Evolutionary conservation across 176 grass and related monocot genomes (phyloP).

Genomic region (Eleusine indica): DNA sequence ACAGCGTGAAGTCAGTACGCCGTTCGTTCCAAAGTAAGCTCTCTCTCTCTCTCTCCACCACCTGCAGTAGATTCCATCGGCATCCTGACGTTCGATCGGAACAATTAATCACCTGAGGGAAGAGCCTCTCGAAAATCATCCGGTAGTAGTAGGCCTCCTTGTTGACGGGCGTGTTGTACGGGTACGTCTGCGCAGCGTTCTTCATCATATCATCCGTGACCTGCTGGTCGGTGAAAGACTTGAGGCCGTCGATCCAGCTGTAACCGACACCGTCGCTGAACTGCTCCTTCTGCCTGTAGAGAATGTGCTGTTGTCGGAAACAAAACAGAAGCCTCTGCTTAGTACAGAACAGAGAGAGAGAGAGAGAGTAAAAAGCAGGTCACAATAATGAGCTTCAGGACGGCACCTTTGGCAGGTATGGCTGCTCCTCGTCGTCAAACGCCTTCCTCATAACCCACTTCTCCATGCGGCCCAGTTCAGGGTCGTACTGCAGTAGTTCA

Average conservation of each 20-base stretch:
- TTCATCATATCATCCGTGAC: conserved; percentile 83
- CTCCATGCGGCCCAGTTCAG: conserved; percentile 68
- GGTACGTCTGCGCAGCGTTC: conserved; percentile 59
- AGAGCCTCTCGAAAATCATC: conserved; percentile 97
- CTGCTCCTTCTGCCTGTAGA: conserved; percentile 98
- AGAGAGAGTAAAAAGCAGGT: neutral
- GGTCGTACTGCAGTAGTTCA: conserved; percentile 57
- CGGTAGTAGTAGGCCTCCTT: conserved; percentile 98
- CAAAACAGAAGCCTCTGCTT: neutral
- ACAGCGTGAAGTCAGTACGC: conserved; percentile 22
- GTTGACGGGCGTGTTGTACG: conserved; percentile 83
- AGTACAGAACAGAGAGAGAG: neutral
- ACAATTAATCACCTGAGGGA: conserved; percentile 68
- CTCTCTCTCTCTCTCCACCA: neutral
- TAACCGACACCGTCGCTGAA: conserved; percentile 98
- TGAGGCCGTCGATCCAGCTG: conserved; percentile 97
- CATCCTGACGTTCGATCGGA: neutral
- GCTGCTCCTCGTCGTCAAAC: conserved; percentile 85
- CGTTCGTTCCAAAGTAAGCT: neutral
- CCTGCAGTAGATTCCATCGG: neutral
- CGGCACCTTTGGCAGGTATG: conserved; percentile 85
- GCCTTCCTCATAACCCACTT: conserved; percentile 96
- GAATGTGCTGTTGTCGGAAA: conserved; percentile 69
- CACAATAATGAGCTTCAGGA: neutral
- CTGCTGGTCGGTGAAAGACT: conserved; percentile 78